phyloP scores from a whole-genome alignment of 2,329 filamentous ascomycete species.

The Blastomyces gilchristii region DNA sequence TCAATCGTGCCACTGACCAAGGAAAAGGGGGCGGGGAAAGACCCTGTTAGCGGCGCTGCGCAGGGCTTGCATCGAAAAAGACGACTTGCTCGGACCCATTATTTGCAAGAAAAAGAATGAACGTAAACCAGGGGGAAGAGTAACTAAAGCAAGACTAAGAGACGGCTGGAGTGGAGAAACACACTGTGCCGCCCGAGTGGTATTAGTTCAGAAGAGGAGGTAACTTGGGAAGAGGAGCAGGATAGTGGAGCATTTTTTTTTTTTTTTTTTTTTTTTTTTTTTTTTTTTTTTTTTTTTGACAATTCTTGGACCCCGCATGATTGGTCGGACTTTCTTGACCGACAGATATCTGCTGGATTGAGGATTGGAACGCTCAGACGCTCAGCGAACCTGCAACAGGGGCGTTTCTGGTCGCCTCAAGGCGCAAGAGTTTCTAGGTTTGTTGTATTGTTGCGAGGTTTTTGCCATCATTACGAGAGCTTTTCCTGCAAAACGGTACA shows the following conservation, averaged over 20 bases:
- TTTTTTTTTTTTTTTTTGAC: not conserved
- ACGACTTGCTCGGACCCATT: not conserved
- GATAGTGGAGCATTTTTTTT: not conserved
- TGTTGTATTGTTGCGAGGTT: not conserved
- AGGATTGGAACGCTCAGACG: not conserved
- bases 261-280: too few relatives aligned
- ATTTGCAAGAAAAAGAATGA: not conserved
- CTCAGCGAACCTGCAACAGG: not conserved
- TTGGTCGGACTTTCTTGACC: not conserved
- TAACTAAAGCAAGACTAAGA: not conserved
- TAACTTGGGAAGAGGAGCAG: not conserved
- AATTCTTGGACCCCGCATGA: not conserved
- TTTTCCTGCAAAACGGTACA: not conserved
- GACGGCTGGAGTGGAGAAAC: not conserved
- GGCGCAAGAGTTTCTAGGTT: too few relatives aligned
- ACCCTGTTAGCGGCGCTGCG: too few relatives aligned
- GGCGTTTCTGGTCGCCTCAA: not conserved
- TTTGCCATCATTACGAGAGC: not conserved
- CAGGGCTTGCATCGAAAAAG: not conserved
- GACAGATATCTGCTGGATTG: not conserved
- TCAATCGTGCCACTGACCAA: too few relatives aligned
- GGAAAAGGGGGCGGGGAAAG: too few relatives aligned
- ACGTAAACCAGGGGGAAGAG: not conserved
- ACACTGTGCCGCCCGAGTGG: not conserved
- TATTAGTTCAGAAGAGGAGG: not conserved